phyloP scores from a whole-genome alignment of 1,139 yeast genomes.

The Williopsis jadinii region DNA sequence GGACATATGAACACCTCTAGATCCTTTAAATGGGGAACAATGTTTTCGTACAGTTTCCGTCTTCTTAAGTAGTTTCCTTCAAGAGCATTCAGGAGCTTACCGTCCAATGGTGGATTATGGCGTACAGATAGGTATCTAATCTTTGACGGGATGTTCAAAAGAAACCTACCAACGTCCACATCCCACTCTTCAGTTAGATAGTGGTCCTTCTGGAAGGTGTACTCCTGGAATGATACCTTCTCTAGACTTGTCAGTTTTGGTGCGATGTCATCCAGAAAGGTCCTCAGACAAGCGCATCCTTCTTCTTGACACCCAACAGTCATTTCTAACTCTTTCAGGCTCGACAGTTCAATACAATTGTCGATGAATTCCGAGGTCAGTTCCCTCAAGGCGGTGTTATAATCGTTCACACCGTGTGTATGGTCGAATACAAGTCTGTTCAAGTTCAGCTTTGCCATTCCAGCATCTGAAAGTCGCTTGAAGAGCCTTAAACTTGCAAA shows the following conservation, averaged over 20 bases:
- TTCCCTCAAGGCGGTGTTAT: conserved; percentile 26
- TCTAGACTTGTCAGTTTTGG: conserved; percentile 25
- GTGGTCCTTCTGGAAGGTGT: conserved; percentile 39
- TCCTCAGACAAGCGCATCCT: conserved; percentile 39
- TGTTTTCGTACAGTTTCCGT: conserved; percentile 38
- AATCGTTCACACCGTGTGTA: conserved; percentile 34
- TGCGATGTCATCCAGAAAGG: conserved; percentile 29
- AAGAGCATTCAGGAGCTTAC: conserved; percentile 46
- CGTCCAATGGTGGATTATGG: conserved; percentile 46
- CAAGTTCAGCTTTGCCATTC: conserved; percentile 18
- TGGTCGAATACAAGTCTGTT: conserved; percentile 30
- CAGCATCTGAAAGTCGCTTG: conserved; percentile 21
- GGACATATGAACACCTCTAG: conserved; percentile 46
- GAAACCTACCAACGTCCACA: conserved; percentile 37
- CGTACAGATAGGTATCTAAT: conserved; percentile 37
- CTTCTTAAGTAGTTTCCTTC: conserved; percentile 68
- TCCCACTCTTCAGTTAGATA: conserved; percentile 52
- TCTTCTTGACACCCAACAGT: conserved; percentile 38
- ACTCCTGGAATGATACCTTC: conserved; percentile 42
- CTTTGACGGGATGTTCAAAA: conserved; percentile 27
- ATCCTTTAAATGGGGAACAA: conserved; percentile 39
- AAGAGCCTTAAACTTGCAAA: conserved; percentile 30
- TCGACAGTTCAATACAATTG: conserved; percentile 24
- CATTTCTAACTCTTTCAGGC: conserved; percentile 31
- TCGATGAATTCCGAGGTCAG: conserved; percentile 23